These are phyloP conservation scores for Suillus americanus DNA, from an alignment of 768 basidiomycete species.

Conservation along the genomic window DNA sequence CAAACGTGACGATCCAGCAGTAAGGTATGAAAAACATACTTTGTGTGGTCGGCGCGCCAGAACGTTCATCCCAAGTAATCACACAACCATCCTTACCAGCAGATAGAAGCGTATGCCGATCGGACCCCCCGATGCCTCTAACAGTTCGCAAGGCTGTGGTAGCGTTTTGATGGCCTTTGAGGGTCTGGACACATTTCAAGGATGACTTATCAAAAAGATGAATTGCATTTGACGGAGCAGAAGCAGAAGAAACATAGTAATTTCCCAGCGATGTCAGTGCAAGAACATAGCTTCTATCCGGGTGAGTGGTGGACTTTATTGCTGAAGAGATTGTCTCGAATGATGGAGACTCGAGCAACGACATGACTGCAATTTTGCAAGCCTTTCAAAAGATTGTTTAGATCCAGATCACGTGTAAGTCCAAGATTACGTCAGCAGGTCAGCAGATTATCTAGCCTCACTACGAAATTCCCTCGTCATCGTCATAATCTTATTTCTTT, in stretches of 20 bases:
- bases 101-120: constrained; percentile 52
- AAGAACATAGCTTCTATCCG: constrained; percentile 57
- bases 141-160: constrained; percentile 56
- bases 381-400: no score
- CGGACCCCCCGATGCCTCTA: constrained; percentile 38
- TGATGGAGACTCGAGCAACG: constrained; percentile 22
- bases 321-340: constrained; percentile 21
- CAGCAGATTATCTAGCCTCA: constrained; percentile 7
- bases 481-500: constrained; percentile 6
- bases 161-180: constrained; percentile 57
- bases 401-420: background rate
- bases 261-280: constrained; percentile 47
- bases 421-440: constrained; percentile 12
- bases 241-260: constrained; percentile 63
- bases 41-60: constrained; percentile 49
- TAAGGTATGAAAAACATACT: constrained; percentile 43
- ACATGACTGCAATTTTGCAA: constrained; percentile 19
- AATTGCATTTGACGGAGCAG: constrained; percentile 62
- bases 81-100: constrained; percentile 73
- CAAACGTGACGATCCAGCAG: constrained; percentile 19
- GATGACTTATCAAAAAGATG: constrained; percentile 64
- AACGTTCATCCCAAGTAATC: constrained; percentile 74
- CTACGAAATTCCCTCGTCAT: background rate
- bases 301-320: constrained; percentile 33
- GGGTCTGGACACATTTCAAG: constrained; percentile 43